Evolutionary conservation across 441 rosid species (phyloP).

Genomic region (Populus hybrid): DNA sequence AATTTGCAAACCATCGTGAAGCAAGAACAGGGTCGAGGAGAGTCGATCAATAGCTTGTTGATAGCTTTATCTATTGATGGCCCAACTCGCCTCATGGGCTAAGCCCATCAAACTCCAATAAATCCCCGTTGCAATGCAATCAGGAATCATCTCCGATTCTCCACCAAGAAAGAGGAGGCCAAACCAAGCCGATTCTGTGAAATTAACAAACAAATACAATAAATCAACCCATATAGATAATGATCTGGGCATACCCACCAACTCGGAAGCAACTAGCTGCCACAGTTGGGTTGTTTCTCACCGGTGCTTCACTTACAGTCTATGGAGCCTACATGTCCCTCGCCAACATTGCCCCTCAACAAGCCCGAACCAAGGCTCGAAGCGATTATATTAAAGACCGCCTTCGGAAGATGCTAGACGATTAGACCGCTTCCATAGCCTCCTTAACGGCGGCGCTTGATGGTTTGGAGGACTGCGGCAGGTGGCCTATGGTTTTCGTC

Average conservation of each 20-base stretch:
- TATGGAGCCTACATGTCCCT: slow-evolving; percentile 65
- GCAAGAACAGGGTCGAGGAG: too few relatives aligned
- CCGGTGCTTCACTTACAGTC: slow-evolving; percentile 46
- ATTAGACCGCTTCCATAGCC: not conserved
- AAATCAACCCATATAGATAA: slow-evolving; percentile 28
- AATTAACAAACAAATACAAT: not conserved
- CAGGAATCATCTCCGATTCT: too few relatives aligned
- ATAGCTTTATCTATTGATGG: not conserved
- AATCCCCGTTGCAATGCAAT: not conserved
- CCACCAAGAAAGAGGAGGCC: not conserved
- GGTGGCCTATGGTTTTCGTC: not conserved
- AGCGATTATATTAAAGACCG: slow-evolving; percentile 53
- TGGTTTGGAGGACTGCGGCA: not conserved
- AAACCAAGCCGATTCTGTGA: too few relatives aligned
- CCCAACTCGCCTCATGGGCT: not conserved
- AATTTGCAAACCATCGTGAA: too few relatives aligned
- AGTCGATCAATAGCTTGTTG: too few relatives aligned
- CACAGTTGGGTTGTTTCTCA: slow-evolving; percentile 37
- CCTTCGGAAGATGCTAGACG: slow-evolving; percentile 42
- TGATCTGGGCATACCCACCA: slow-evolving; percentile 66
- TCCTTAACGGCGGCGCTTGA: not conserved
- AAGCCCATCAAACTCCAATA: not conserved
- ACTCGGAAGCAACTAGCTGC: slow-evolving; percentile 54
- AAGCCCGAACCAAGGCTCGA: slow-evolving; percentile 68
- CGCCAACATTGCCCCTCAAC: slow-evolving; percentile 62